Percentiles rank a stretch among this genome's conserved stretches.
Evolutionary conservation across 345 rosid species (phyloP).

Genomic region (Linum lewisii): DNA sequence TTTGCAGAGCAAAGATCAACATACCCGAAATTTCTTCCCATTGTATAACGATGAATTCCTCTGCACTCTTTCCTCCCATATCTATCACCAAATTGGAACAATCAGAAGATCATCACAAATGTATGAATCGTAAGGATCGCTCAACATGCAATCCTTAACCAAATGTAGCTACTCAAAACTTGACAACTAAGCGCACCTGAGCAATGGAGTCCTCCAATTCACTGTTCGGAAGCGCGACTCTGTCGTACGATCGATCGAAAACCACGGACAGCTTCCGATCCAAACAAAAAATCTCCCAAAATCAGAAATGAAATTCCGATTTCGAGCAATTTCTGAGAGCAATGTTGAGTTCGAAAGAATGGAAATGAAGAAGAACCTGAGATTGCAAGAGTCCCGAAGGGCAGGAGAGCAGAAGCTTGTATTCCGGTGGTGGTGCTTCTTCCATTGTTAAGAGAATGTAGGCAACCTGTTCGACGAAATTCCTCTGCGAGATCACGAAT

Average conservation of each 20-base stretch:
- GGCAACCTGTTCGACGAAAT: not conserved
- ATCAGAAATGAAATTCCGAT: not conserved
- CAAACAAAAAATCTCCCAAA: not conserved
- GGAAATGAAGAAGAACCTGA: conserved; percentile 33
- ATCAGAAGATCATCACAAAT: not conserved
- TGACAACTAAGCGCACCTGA: too few relatives aligned
- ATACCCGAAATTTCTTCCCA: conserved; percentile 82
- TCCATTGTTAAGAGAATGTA: not conserved
- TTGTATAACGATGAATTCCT: conserved; percentile 55
- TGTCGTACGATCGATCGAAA: conserved; percentile 49
- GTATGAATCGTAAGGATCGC: too few relatives aligned
- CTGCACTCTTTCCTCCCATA: conserved; percentile 58
- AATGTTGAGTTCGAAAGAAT: not conserved
- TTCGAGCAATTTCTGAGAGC: not conserved
- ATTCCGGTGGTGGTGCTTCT: conserved; percentile 12
- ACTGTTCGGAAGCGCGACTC: conserved; percentile 50
- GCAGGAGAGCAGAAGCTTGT: conserved; percentile 57
- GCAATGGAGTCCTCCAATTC: conserved; percentile 57
- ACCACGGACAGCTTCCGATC: conserved; percentile 40
- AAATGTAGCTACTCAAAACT: not conserved
- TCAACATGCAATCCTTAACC: not conserved
- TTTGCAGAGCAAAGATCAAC: conserved; percentile 1
- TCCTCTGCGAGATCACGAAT: not conserved
- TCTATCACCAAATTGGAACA: conserved; percentile 18
- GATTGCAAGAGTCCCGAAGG: conserved; percentile 56